phyloP scores from a whole-genome alignment of 2,329 filamentous ascomycete genomes.

The Pseudogymnoascus sp. region DNA sequence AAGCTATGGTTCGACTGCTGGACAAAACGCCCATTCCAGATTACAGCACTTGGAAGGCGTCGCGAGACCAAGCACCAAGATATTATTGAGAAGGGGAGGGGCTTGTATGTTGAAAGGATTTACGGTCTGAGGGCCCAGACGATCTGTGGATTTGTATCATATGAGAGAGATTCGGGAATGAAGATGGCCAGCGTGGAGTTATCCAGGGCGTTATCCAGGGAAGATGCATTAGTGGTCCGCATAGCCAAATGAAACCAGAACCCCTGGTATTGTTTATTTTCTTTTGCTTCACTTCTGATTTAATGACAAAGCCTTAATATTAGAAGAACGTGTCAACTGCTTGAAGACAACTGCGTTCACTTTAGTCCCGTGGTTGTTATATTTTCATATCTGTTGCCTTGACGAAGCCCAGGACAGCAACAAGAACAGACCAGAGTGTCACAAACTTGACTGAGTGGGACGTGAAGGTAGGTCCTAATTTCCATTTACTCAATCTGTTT shows the following conservation, averaged over 20 bases:
- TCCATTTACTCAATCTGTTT: neutral
- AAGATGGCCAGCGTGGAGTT: neutral
- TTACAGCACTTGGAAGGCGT: slow-evolving; percentile 44
- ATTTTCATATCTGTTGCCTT: neutral
- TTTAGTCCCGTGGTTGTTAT: neutral
- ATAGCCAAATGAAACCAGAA: neutral
- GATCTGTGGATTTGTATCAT: slow-evolving; percentile 1
- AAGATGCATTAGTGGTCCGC: neutral
- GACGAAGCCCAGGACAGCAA: neutral
- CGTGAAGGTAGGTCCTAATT: neutral
- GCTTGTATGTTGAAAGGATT: neutral
- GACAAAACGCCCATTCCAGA: slow-evolving; percentile 59
- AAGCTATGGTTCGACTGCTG: slow-evolving; percentile 65
- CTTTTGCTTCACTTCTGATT: neutral
- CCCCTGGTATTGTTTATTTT: neutral
- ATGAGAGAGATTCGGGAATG: neutral
- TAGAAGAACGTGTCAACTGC: neutral
- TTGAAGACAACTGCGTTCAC: neutral
- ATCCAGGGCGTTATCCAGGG: neutral
- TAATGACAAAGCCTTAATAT: neutral
- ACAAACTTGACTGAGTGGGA: neutral
- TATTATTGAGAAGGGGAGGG: slow-evolving; percentile 15
- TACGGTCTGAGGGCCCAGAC: neutral
- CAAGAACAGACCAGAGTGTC: neutral
- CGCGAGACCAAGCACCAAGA: slow-evolving; percentile 10